Evolutionary conservation across 108 stramenopile genomes (phyloP).

Genomic region (Discostella stelligeroides): DNA sequence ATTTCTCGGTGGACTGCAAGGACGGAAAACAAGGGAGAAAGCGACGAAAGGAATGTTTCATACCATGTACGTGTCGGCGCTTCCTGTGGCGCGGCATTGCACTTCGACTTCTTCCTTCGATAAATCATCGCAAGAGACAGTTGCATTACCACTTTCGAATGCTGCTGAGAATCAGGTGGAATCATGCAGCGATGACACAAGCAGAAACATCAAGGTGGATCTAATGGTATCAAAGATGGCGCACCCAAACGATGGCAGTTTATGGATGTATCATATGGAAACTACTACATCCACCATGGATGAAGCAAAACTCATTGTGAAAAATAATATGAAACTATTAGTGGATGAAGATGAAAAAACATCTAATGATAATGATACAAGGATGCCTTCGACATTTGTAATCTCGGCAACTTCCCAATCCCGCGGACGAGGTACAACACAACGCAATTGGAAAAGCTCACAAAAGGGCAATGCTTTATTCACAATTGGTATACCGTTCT

Average conservation of each 20-base stretch:
- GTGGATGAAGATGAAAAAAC: background rate
- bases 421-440: constrained; percentile 44
- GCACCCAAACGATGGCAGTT: constrained; percentile 30
- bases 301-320: constrained; percentile 44
- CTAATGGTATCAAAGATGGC: constrained; percentile 4
- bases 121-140: too few relatives aligned
- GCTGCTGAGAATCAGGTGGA: too few relatives aligned
- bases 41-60: too few relatives aligned
- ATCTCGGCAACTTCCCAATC: constrained; percentile 51
- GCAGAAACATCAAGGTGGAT: background rate
- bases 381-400: constrained; percentile 33
- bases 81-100: too few relatives aligned
- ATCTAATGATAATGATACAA: background rate
- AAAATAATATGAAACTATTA: constrained; percentile 22
- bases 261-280: constrained; percentile 54
- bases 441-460: constrained; percentile 46
- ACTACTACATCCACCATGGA: constrained; percentile 54
- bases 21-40: too few relatives aligned
- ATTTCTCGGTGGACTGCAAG: too few relatives aligned
- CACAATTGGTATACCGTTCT: constrained; percentile 49
- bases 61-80: too few relatives aligned
- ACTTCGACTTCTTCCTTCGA: too few relatives aligned
- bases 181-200: background rate
- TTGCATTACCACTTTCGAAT: too few relatives aligned
- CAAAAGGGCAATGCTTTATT: constrained; percentile 49